Conservation (phyloP, 2,329 filamentous ascomycete genomes). For the Alternaria brassicicola region DNA sequence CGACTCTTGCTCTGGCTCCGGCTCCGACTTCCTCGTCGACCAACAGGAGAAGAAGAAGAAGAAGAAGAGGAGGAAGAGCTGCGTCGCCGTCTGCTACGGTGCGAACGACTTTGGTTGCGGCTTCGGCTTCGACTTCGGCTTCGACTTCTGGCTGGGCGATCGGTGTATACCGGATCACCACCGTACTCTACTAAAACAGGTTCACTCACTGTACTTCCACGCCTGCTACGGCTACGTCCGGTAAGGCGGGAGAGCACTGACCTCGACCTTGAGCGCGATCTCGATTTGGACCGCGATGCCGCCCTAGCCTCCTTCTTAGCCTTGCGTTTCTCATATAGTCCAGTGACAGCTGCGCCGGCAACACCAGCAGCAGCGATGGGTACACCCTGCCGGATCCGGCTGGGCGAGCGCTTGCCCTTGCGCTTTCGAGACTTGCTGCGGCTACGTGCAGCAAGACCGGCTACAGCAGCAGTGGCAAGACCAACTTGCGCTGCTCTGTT, state of each 20-base stretch:
- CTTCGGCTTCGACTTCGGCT: conserved; percentile 17
- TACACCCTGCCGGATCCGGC: conserved; percentile 61
- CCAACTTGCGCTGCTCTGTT: conserved; percentile 66
- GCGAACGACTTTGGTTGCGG: conserved; percentile 27
- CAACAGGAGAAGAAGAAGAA: conserved; percentile 50
- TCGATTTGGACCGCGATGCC: conserved; percentile 49
- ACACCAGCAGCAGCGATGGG: conserved; percentile 67
- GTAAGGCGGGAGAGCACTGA: conserved; percentile 52
- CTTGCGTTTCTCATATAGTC: conserved; percentile 68
- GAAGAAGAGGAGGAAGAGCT: conserved; percentile 53
- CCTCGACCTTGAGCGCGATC: conserved; percentile 53
- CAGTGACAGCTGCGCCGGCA: conserved; percentile 65
- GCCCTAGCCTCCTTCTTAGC: conserved; percentile 63
- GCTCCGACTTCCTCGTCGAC: conserved; percentile 38
- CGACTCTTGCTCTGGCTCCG: conserved; percentile 56
- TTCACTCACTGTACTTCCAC: conserved; percentile 54
- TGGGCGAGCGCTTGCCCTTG: conserved; percentile 60
- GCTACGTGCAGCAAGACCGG: conserved; percentile 63
- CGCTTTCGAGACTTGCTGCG: conserved; percentile 64
- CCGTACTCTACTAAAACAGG: conserved; percentile 68
- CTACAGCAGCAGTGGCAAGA: conserved; percentile 66
- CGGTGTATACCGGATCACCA: conserved; percentile 65
- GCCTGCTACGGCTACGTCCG: conserved; percentile 44
- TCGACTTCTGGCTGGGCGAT: conserved; percentile 49
- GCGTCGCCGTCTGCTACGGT: conserved; percentile 50